Conservation (phyloP, 371 early-diverging fungal genomes). For the Mortierella sp. region DNA sequence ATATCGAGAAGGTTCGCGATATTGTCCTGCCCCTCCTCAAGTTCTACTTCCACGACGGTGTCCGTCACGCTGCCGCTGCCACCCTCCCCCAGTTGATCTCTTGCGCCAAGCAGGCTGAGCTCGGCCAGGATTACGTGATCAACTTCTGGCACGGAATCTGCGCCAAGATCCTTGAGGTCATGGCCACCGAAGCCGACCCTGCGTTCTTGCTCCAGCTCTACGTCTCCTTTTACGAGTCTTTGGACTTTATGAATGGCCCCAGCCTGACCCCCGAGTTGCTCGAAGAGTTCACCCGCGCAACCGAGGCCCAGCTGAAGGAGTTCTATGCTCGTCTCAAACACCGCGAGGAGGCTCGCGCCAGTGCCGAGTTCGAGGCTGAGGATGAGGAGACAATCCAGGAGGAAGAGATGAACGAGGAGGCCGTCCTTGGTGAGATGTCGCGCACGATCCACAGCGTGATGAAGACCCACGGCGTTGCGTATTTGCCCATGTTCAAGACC, state of each 20-base stretch:
- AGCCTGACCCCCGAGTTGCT: conserved; percentile 73
- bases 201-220: conserved; percentile 82
- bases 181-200: conserved; percentile 82
- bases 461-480: conserved; percentile 75
- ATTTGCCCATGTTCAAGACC: conserved; percentile 82
- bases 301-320: conserved; percentile 75
- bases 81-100: conserved; percentile 85
- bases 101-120: conserved; percentile 67
- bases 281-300: conserved; percentile 73
- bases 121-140: conserved; percentile 55
- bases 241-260: conserved; percentile 76
- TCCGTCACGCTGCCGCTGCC: conserved; percentile 88
- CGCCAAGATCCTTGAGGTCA: conserved; percentile 75
- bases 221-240: conserved; percentile 77
- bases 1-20: conserved; percentile 83
- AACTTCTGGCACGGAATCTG: conserved; percentile 76
- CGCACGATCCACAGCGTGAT: conserved; percentile 80
- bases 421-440: conserved; percentile 82
- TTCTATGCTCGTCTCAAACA: conserved; percentile 76
- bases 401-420: conserved; percentile 87
- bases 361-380: conserved; percentile 88
- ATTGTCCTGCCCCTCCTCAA: conserved; percentile 90
- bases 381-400: conserved; percentile 86
- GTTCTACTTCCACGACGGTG: conserved; percentile 98
- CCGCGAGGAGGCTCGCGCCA: conserved; percentile 77